Evolutionary conservation across 2,329 filamentous ascomycete species (phyloP).

Genomic region (Ophiostoma angusticollis): DNA sequence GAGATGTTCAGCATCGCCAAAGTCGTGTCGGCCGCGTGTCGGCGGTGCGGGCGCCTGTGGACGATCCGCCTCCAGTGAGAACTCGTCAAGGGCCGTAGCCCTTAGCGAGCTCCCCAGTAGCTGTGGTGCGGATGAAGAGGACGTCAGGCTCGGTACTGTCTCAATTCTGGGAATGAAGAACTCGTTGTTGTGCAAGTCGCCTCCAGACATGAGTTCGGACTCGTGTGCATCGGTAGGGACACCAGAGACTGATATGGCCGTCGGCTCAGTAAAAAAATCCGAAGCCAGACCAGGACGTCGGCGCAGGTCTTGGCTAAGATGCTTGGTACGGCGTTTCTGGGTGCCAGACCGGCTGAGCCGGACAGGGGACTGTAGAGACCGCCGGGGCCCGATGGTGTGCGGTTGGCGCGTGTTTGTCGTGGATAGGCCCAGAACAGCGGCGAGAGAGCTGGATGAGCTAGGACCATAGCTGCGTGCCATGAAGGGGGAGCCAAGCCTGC

Average conservation of each 20-base stretch:
- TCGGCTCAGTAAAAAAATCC: conserved; percentile 40
- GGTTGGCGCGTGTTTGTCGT: conserved; percentile 28
- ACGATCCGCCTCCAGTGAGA: background rate
- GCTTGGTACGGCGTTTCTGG: conserved; percentile 41
- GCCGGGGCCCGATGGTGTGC: conserved; percentile 37
- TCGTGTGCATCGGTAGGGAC: conserved; percentile 10
- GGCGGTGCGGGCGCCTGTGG: background rate
- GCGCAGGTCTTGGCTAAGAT: conserved; percentile 33
- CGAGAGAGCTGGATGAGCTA: conserved; percentile 40
- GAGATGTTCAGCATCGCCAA: too few species aligned
- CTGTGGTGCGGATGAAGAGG: conserved; percentile 18
- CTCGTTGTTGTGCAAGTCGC: conserved; percentile 23
- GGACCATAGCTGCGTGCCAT: conserved; percentile 47
- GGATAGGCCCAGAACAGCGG: conserved; percentile 25
- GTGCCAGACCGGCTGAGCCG: conserved; percentile 40
- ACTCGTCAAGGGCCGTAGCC: background rate
- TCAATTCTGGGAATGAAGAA: conserved; percentile 24
- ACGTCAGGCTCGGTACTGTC: conserved; percentile 10
- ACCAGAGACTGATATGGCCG: conserved; percentile 11
- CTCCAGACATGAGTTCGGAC: conserved; percentile 24
- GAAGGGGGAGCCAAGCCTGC: conserved; percentile 42
- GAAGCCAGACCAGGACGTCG: conserved; percentile 43
- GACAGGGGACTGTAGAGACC: conserved; percentile 40
- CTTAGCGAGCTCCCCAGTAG: conserved; percentile 8
- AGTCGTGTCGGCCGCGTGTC: too few species aligned